phyloP scores from a whole-genome alignment of 768 basidiomycete genomes.

The Pleurotus djamor region DNA sequence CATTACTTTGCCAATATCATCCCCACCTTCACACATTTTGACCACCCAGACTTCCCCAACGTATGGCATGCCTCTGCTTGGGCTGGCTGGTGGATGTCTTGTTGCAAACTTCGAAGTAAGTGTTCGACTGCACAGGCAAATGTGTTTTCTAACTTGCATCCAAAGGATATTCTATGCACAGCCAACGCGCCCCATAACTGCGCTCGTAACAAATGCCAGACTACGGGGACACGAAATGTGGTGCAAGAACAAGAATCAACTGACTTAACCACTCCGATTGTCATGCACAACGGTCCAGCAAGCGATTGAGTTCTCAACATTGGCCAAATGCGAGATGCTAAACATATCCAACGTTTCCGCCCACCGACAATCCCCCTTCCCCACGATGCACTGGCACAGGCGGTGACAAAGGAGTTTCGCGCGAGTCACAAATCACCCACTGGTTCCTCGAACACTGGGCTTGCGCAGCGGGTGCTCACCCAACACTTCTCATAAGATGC shows the following conservation, averaged over 20 bases:
- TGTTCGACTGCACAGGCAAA: neutral
- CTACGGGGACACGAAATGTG: constrained; percentile 7
- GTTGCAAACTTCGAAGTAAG: constrained; percentile 5
- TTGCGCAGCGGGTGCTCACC: no score
- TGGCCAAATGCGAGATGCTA: no score
- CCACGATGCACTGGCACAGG: no score
- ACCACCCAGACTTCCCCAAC: neutral
- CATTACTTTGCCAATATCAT: no score
- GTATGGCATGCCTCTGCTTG: neutral
- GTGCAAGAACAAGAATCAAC: constrained; percentile 15
- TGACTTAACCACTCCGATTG: neutral
- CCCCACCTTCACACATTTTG: neutral
- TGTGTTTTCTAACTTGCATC: neutral
- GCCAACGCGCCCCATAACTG: constrained; percentile 25
- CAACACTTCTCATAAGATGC: no score
- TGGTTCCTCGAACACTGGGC: no score
- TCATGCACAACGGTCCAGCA: constrained; percentile 1
- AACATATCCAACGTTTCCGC: no score
- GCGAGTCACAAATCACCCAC: no score
- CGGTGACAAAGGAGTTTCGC: no score
- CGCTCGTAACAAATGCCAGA: constrained; percentile 11
- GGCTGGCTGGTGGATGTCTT: neutral
- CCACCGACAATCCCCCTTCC: no score
- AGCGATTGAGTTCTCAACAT: no score
- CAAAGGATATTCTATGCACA: constrained; percentile 18